These are phyloP conservation scores for Nakaseomyces glabratus DNA, from an alignment of 1,139 yeast genomes.

Conservation along the genomic window DNA sequence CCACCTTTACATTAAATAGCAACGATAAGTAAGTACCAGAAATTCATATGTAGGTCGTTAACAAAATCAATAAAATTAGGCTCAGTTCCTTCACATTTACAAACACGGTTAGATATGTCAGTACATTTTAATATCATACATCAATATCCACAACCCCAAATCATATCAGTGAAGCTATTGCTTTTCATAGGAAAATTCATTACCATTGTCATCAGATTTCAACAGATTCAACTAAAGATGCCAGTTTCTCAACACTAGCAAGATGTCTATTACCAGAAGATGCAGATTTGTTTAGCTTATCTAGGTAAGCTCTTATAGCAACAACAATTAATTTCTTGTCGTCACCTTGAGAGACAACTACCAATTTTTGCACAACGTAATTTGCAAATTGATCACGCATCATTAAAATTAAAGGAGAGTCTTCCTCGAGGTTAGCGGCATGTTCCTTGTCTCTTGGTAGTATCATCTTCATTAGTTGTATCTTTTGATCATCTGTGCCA, in stretches of 20 bases:
- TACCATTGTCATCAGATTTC: conserved; percentile 19
- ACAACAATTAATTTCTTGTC: conserved; percentile 55
- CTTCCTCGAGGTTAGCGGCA: conserved; percentile 41
- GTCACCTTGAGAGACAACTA: conserved; percentile 66
- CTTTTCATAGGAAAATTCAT: too few relatives aligned
- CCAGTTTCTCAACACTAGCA: conserved; percentile 78
- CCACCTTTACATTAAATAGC: too few relatives aligned
- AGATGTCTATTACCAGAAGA: conserved; percentile 49
- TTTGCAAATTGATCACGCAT: conserved; percentile 98
- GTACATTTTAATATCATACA: too few relatives aligned
- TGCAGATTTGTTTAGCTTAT: conserved; percentile 27
- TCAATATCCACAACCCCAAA: too few relatives aligned
- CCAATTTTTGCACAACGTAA: conserved; percentile 89
- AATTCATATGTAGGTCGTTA: too few relatives aligned
- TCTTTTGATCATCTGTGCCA: conserved; percentile 58
- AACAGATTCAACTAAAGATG: conserved; percentile 31
- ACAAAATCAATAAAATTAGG: too few relatives aligned
- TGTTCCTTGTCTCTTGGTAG: conserved; percentile 32
- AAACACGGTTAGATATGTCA: too few relatives aligned
- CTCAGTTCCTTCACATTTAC: too few relatives aligned
- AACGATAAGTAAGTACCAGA: too few relatives aligned
- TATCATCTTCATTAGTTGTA: conserved; percentile 42
- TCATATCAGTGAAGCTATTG: too few relatives aligned
- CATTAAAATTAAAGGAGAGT: conserved; percentile 68
- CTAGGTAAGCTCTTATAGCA: conserved; percentile 48